Evolutionary conservation across 257 asterid species (phyloP).

Genomic region (Verbascum thapsus): DNA sequence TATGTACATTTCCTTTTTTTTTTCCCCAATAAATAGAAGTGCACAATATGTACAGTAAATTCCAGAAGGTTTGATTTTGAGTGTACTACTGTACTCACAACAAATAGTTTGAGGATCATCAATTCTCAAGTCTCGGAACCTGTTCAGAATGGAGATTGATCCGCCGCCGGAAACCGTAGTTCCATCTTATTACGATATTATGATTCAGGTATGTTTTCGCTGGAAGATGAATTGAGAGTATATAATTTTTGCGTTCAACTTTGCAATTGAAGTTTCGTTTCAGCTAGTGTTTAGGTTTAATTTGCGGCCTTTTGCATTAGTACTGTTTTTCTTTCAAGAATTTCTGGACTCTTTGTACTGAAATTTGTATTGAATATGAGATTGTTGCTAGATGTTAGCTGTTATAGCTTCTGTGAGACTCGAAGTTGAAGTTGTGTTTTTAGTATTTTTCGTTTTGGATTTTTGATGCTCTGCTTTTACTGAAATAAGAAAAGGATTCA

Average conservation of each 20-base stretch:
- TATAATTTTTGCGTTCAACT: slow-evolving; percentile 1
- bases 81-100: too few species aligned
- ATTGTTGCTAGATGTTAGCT: slow-evolving; percentile 1
- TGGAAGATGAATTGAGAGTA: background rate
- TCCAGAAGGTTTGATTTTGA: too few species aligned
- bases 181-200: slow-evolving; percentile 45
- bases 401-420: slow-evolving; percentile 10
- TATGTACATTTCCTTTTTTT: too few species aligned
- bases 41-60: too few species aligned
- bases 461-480: slow-evolving; percentile 1
- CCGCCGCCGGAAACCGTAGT: slow-evolving; percentile 45
- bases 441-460: background rate
- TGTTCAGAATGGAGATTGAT: slow-evolving; percentile 67
- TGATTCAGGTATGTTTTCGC: slow-evolving; percentile 49
- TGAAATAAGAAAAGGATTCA: background rate
- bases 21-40: too few species aligned
- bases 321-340: background rate
- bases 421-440: background rate
- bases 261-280: slow-evolving; percentile 24
- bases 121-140: slow-evolving; percentile 23
- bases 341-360: slow-evolving; percentile 12
- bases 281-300: background rate
- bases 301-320: slow-evolving; percentile 1
- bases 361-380: slow-evolving; percentile 25
- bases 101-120: too few species aligned